phyloP scores from a whole-genome alignment of 768 basidiomycete species.

The Tricholoma bakamatsutake region DNA sequence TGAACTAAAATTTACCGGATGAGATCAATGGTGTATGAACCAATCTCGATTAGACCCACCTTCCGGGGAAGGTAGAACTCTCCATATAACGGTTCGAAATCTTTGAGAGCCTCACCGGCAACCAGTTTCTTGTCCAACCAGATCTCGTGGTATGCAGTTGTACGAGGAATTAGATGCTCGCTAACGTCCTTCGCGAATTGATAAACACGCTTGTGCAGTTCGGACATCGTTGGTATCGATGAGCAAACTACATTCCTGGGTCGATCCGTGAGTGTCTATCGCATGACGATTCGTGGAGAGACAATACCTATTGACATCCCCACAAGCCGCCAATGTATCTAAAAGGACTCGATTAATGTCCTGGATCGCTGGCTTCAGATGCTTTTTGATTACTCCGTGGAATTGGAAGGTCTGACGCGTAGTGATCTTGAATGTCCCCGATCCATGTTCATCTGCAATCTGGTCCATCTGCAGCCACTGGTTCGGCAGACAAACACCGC shows the following conservation, averaged over 20 bases:
- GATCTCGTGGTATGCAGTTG: slow-evolving; percentile 96
- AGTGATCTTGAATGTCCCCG: slow-evolving; percentile 93
- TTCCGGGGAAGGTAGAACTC: slow-evolving; percentile 96
- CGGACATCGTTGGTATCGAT: slow-evolving; percentile 86
- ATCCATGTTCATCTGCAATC: slow-evolving; percentile 94
- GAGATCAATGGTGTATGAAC: not conserved
- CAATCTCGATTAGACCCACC: slow-evolving; percentile 34
- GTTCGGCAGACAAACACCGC: slow-evolving; percentile 84
- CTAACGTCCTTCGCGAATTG: slow-evolving; percentile 81
- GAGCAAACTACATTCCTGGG: slow-evolving; percentile 85
- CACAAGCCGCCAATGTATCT: slow-evolving; percentile 97
- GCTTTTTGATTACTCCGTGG: slow-evolving; percentile 97
- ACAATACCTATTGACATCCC: slow-evolving; percentile 86
- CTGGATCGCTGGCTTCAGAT: slow-evolving; percentile 94
- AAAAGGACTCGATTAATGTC: slow-evolving; percentile 87
- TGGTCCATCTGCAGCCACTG: slow-evolving; percentile 97
- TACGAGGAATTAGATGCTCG: slow-evolving; percentile 81
- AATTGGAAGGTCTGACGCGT: slow-evolving; percentile 99
- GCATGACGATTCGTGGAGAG: not conserved
- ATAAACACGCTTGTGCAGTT: slow-evolving; percentile 76
- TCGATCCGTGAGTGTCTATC: not conserved
- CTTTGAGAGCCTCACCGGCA: slow-evolving; percentile 88
- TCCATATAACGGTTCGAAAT: slow-evolving; percentile 96
- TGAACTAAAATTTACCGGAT: slow-evolving; percentile 57
- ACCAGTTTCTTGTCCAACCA: slow-evolving; percentile 98